These are phyloP conservation scores for Nelumbo lutea DNA, from an alignment of 164 flowering plant species.

Conservation along the genomic window DNA sequence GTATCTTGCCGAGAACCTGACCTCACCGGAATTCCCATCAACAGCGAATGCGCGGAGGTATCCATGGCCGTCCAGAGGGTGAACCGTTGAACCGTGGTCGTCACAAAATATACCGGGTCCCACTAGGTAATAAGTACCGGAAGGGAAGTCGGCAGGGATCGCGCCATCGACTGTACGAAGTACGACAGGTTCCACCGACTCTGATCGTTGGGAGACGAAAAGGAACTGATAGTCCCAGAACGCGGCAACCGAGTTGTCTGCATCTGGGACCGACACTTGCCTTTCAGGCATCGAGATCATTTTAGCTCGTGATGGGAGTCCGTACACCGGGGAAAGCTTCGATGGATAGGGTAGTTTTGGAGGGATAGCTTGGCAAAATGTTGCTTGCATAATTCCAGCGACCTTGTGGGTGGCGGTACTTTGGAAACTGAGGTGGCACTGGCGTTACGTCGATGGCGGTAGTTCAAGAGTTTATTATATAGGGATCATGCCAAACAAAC, in stretches of 20 bases:
- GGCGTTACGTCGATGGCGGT: not conserved
- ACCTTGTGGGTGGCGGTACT: not conserved
- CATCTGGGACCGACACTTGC: not conserved
- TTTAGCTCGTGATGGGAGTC: not conserved
- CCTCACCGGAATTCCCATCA: constrained; percentile 38
- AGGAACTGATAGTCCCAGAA: constrained; percentile 87
- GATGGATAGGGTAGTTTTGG: constrained; percentile 17
- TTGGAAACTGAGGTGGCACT: not conserved
- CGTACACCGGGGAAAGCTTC: constrained; percentile 16
- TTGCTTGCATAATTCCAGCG: constrained; percentile 30
- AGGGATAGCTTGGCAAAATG: constrained; percentile 19
- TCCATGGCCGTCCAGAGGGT: constrained; percentile 95
- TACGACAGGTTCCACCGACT: constrained; percentile 37
- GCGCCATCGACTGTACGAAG: constrained; percentile 56
- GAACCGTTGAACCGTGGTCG: constrained; percentile 89
- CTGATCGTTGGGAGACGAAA: constrained; percentile 73
- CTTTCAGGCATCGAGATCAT: constrained; percentile 20
- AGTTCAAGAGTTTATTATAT: not conserved
- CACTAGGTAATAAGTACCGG: constrained; percentile 78
- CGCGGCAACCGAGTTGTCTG: constrained; percentile 43
- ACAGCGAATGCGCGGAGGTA: constrained; percentile 69
- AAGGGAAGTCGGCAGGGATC: constrained; percentile 67
- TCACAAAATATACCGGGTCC: constrained; percentile 89
- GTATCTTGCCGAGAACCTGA: constrained; percentile 65
- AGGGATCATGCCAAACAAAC: not conserved